A percentile compares a stretch with the other conserved stretches of the same genome.
Conservation (phyloP, 441 rosid genomes). For the Mallotus japonicus region DNA sequence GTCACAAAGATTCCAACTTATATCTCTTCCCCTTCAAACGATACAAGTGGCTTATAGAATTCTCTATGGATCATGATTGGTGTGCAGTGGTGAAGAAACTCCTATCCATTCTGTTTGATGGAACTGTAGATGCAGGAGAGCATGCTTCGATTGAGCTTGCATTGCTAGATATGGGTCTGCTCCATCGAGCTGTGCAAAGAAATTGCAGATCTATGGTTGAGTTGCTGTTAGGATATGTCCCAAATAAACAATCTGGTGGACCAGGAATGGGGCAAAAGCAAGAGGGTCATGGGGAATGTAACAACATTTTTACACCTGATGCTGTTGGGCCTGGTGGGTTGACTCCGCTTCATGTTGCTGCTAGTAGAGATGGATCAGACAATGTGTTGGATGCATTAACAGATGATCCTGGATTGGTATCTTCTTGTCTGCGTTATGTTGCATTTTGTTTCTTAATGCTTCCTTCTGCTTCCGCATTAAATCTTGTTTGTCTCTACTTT, state of each 20-base stretch:
- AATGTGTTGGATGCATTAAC: slow-evolving; percentile 65
- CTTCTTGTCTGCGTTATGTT: not conserved
- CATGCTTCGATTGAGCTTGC: slow-evolving; percentile 42
- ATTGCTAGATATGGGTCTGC: slow-evolving; percentile 59
- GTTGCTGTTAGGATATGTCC: slow-evolving; percentile 56
- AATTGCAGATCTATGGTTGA: slow-evolving; percentile 67
- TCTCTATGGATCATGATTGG: slow-evolving; percentile 87
- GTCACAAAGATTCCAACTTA: slow-evolving; percentile 43
- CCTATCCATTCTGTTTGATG: slow-evolving; percentile 53
- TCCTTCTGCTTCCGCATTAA: not conserved
- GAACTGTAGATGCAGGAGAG: slow-evolving; percentile 50
- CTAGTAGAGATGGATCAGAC: slow-evolving; percentile 71
- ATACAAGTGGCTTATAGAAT: slow-evolving; percentile 74
- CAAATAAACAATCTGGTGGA: slow-evolving; percentile 30
- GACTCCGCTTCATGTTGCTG: slow-evolving; percentile 90
- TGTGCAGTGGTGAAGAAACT: slow-evolving; percentile 76
- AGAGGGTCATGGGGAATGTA: slow-evolving; percentile 19
- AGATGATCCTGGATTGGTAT: slow-evolving; percentile 70
- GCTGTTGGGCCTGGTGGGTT: slow-evolving; percentile 68
- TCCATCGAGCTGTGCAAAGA: slow-evolving; percentile 80
- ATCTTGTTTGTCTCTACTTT: not conserved
- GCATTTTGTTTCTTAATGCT: not conserved
- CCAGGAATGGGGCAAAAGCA: slow-evolving; percentile 26
- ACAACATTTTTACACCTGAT: slow-evolving; percentile 64
- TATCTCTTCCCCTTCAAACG: slow-evolving; percentile 60